phyloP scores from a whole-genome alignment of 306 rosid species.

The Cucurbita maxima region DNA sequence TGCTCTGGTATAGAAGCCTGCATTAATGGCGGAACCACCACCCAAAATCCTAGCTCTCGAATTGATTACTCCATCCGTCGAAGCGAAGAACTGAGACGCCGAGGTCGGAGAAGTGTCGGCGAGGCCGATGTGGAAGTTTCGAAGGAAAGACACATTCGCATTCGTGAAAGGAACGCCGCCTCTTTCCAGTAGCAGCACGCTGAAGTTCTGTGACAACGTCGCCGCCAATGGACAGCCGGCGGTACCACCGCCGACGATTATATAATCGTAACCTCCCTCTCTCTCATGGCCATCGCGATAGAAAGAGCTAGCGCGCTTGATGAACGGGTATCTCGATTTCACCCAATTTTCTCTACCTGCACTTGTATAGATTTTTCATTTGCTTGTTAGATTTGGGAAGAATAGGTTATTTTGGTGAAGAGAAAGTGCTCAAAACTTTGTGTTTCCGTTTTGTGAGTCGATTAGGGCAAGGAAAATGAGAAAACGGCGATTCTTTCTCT shows the following conservation, averaged over 20 bases:
- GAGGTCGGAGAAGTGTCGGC: constrained; percentile 66
- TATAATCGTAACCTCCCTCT: constrained; percentile 50
- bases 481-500: background rate
- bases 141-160: constrained; percentile 52
- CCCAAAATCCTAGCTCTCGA: constrained; percentile 77
- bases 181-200: constrained; percentile 71
- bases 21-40: constrained; percentile 80
- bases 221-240: constrained; percentile 96
- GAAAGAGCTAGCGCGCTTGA: constrained; percentile 61
- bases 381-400: background rate
- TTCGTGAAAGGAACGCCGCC: constrained; percentile 92
- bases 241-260: constrained; percentile 86
- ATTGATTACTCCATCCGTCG: constrained; percentile 78
- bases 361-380: background rate
- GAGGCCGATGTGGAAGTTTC: constrained; percentile 66
- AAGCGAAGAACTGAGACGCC: constrained; percentile 64
- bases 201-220: constrained; percentile 59
- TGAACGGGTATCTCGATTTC: constrained; percentile 43
- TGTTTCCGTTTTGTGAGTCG: background rate
- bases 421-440: background rate
- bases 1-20: constrained; percentile 98
- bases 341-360: constrained; percentile 7
- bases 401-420: background rate
- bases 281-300: constrained; percentile 23
- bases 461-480: background rate